Conservation (phyloP, 1,139 yeast genomes). For the Arxiozyma slooffiae region DNA sequence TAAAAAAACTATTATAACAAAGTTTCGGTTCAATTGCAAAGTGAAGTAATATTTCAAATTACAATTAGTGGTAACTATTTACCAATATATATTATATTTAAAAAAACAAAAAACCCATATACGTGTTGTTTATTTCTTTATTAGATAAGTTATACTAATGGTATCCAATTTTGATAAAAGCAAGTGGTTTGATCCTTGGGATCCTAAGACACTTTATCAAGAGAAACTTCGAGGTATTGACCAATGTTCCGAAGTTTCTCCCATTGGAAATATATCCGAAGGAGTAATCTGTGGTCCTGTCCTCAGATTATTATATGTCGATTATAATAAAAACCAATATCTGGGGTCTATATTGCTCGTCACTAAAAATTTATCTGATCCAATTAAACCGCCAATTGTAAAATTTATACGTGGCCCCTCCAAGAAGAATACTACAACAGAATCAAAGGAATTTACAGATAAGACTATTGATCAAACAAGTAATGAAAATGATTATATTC, state of each 20-base stretch:
- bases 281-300: conserved; percentile 60
- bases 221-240: conserved; percentile 17
- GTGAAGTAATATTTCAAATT: too few species aligned
- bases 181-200: conserved; percentile 24
- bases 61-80: too few species aligned
- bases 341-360: conserved; percentile 49
- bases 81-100: too few species aligned
- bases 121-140: neutral
- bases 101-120: neutral
- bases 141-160: neutral
- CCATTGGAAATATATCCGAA: conserved; percentile 7
- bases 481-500: conserved; percentile 9
- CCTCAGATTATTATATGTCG: conserved; percentile 53
- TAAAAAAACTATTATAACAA: neutral
- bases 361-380: conserved; percentile 17
- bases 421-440: neutral
- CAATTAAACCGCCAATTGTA: conserved; percentile 17
- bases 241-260: conserved; percentile 17
- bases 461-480: conserved; percentile 7
- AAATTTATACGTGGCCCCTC: conserved; percentile 25
- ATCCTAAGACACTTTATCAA: conserved; percentile 16
- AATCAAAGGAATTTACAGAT: neutral
- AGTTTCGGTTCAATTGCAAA: neutral
- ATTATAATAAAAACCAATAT: conserved; percentile 40
- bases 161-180: neutral